Evolutionary conservation across 129 eudicot genomes (phyloP).

Genomic region (Heracleum sosnowskyi): DNA sequence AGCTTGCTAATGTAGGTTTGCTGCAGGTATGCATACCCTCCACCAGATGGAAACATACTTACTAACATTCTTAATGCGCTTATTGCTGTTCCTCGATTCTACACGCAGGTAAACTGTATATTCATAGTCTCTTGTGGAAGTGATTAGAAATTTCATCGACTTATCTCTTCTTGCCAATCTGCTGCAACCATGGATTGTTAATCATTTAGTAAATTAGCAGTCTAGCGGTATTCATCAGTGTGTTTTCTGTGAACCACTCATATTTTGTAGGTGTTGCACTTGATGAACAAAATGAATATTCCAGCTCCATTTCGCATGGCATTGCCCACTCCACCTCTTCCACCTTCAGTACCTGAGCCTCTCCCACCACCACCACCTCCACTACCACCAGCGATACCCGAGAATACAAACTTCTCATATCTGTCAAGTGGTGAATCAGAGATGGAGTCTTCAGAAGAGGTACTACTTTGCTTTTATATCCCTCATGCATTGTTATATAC

Average conservation of each 20-base stretch:
- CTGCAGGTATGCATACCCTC: slow-evolving; percentile 84
- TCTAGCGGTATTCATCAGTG: neutral
- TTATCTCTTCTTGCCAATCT: neutral
- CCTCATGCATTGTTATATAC: neutral
- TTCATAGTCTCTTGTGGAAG: neutral
- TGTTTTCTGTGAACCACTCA: neutral
- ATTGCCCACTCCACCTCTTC: slow-evolving; percentile 93
- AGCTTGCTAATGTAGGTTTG: slow-evolving; percentile 11
- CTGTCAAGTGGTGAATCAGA: slow-evolving; percentile 84
- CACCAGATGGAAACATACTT: slow-evolving; percentile 87
- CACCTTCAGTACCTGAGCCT: slow-evolving; percentile 56
- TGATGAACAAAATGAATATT: slow-evolving; percentile 99
- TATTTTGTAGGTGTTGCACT: slow-evolving; percentile 71
- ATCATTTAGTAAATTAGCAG: neutral
- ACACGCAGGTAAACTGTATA: slow-evolving; percentile 55
- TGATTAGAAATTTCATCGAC: neutral
- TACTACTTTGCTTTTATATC: slow-evolving; percentile 13
- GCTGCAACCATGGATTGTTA: neutral
- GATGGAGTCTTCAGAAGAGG: slow-evolving; percentile 98
- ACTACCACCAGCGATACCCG: slow-evolving; percentile 45
- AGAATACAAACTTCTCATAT: slow-evolving; percentile 32
- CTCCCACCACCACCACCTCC: slow-evolving; percentile 31
- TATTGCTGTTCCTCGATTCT: slow-evolving; percentile 98
- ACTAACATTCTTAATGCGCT: slow-evolving; percentile 92
- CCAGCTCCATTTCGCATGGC: slow-evolving; percentile 98